A percentile compares a stretch with the other conserved stretches of the same genome.
Evolutionary conservation across 805 yeast genomes (phyloP).

Genomic region (Kluyveromyces wickerhamii): DNA sequence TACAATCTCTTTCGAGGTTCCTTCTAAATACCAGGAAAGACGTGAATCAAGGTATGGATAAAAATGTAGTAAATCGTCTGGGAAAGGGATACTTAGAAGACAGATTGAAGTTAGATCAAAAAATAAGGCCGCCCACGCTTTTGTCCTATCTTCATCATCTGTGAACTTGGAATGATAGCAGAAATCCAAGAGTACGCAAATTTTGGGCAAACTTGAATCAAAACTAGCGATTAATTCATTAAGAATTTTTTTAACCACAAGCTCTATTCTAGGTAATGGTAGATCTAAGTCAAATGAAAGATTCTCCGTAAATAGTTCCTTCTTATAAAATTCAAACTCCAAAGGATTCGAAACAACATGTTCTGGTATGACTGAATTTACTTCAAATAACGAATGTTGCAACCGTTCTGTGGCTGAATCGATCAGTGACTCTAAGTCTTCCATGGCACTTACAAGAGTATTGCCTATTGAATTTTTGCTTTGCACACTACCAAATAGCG

Average conservation of each 20-base stretch:
- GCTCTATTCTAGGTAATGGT: constrained; percentile 5
- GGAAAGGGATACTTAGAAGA: constrained; percentile 20
- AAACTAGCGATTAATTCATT: constrained; percentile 11
- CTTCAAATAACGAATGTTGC: neutral
- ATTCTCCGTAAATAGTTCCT: neutral
- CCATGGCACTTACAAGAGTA: too few relatives aligned
- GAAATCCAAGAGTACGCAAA: constrained; percentile 20
- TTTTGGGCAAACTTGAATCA: constrained; percentile 3
- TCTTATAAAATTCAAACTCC: neutral
- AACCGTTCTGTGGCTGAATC: neutral
- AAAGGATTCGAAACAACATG: constrained; percentile 1
- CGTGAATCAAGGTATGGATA: constrained; percentile 28
- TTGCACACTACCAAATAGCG: too few relatives aligned
- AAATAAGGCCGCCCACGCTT: constrained; percentile 18
- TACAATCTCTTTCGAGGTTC: constrained; percentile 9
- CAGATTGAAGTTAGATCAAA: constrained; percentile 20
- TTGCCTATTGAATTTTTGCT: too few relatives aligned
- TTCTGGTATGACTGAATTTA: neutral
- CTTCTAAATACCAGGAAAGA: constrained; percentile 24
- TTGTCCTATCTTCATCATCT: constrained; percentile 10
- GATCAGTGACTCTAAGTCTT: neutral
- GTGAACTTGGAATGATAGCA: constrained; percentile 16
- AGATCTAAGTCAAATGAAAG: neutral
- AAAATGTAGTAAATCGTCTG: constrained; percentile 16
- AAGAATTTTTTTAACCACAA: constrained; percentile 13